phyloP scores from a whole-genome alignment of 352 stramenopile species.

The Pythium biforme region DNA sequence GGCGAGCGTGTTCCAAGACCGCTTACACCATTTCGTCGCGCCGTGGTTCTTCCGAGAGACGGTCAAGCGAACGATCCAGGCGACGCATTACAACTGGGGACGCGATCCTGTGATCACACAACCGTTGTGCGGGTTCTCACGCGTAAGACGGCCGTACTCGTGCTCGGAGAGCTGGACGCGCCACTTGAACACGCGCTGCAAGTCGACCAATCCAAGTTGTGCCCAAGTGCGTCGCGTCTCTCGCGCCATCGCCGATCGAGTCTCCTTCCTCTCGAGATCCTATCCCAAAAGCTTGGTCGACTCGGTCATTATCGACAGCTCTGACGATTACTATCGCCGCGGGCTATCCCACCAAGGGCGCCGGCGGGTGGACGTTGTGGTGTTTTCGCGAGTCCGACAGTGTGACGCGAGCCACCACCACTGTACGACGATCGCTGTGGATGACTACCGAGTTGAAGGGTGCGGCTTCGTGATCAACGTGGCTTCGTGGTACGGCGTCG shows the following conservation, averaged over 20 bases:
- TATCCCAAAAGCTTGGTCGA: conserved; percentile 20
- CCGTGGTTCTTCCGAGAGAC: conserved; percentile 12
- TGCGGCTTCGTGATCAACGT: neutral
- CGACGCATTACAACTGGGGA: conserved; percentile 3
- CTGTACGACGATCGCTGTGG: conserved; percentile 14
- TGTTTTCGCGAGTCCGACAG: conserved; percentile 11
- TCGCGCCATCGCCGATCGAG: neutral
- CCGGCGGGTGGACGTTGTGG: conserved; percentile 19
- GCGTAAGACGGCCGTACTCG: neutral
- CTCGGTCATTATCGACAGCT: conserved; percentile 24
- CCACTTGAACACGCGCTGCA: neutral
- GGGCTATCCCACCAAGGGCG: conserved; percentile 14
- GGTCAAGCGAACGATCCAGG: conserved; percentile 4
- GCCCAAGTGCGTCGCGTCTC: neutral
- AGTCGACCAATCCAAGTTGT: too few species aligned
- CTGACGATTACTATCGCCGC: conserved; percentile 8
- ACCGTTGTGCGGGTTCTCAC: neutral
- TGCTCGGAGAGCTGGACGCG: conserved; percentile 5
- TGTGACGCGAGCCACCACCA: neutral
- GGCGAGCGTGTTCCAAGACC: conserved; percentile 8
- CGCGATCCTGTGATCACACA: neutral
- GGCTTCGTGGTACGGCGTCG: conserved; percentile 1
- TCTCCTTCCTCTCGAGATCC: neutral
- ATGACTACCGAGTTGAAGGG: conserved; percentile 20
- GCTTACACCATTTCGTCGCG: conserved; percentile 18